Conservation (phyloP, 176 grass and related monocot genomes). For the bread wheat (Triticum aestivum) region IWGSC_CS_RefSeq_v2.1 NC_057813.1:304360001-304360500, state of each 20-base stretch:
- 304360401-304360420: slow-evolving; percentile 99
- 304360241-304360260: slow-evolving; percentile 99
- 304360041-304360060: slow-evolving; percentile 91
- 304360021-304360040: slow-evolving; percentile 81
- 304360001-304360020: slow-evolving; percentile 67
- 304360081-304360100: slow-evolving; percentile 99
- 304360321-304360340: slow-evolving; percentile 95
- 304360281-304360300: slow-evolving; percentile 91
- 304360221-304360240: slow-evolving; percentile 61
- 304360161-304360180: slow-evolving; percentile 86
- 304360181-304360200: slow-evolving; percentile 78
- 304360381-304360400: slow-evolving; percentile 99
- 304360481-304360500: background rate
- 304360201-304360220: slow-evolving; percentile 51
- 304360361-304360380: slow-evolving; percentile 83
- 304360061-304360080: slow-evolving; percentile 95
- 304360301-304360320: slow-evolving; percentile 99
- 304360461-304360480: slow-evolving; percentile 27
- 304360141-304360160: slow-evolving; percentile 84
- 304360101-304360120: slow-evolving; percentile 61
- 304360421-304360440: slow-evolving; percentile 96
- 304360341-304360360: slow-evolving; percentile 61
- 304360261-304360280: slow-evolving; percentile 97
- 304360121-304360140: slow-evolving; percentile 65
- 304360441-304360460: slow-evolving; percentile 58